Percentiles rank a stretch among this genome's conserved stretches.
phyloP scores from a whole-genome alignment of 2,329 filamentous ascomycete genomes.

The Hypocreales sp. region DNA sequence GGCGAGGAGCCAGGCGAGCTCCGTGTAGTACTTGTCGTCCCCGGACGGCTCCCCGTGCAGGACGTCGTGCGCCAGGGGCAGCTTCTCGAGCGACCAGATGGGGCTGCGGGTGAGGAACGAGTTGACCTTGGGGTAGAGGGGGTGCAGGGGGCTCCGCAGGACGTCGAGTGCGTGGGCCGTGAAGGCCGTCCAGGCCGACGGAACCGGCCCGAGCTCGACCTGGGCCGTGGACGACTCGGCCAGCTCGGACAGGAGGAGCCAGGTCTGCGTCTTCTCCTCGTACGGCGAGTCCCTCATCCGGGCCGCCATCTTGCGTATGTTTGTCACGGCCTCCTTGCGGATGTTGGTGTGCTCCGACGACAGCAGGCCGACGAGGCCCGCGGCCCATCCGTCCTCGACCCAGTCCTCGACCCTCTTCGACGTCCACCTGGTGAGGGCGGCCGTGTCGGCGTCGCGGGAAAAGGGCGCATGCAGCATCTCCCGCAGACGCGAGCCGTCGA shows the following conservation, averaged over 20 bases:
- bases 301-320: conserved; percentile 48
- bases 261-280: conserved; percentile 62
- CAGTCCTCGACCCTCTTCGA: conserved; percentile 65
- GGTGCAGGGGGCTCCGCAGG: conserved; percentile 61
- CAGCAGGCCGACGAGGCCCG: conserved; percentile 57
- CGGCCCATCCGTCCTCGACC: conserved; percentile 60
- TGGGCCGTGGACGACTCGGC: conserved; percentile 52
- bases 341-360: conserved; percentile 62
- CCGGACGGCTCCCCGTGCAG: conserved; percentile 51
- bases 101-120: conserved; percentile 66
- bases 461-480: conserved; percentile 35
- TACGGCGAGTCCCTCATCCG: conserved; percentile 54
- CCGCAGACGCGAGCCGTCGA: conserved; percentile 29
- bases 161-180: conserved; percentile 55
- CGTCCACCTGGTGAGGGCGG: conserved; percentile 47
- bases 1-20: conserved; percentile 59
- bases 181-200: conserved; percentile 63
- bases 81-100: conserved; percentile 56
- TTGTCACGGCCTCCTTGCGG: conserved; percentile 59
- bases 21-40: conserved; percentile 57
- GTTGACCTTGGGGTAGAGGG: conserved; percentile 77
- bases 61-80: conserved; percentile 53
- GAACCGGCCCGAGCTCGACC: conserved; percentile 43
- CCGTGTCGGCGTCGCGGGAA: conserved; percentile 30
- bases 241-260: conserved; percentile 66